Evolutionary conservation across 768 basidiomycete genomes (phyloP), one percentile per base, ranked within the genome.

Genomic region (Sutorius australiensis): DNA sequence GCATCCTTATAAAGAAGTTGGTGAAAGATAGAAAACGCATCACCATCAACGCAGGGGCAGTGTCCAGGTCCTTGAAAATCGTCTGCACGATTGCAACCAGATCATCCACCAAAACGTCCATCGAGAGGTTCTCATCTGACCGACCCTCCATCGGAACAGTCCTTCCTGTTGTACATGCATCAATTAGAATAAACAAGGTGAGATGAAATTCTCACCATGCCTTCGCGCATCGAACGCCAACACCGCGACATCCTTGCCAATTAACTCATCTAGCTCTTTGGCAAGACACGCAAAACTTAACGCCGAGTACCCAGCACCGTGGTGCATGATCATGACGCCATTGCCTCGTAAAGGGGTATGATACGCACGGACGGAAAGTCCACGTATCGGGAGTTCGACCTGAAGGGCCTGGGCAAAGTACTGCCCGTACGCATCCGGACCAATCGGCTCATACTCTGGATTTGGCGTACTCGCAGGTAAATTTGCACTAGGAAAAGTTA

Each of bases 281-380:
- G 95, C 92, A 52, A 97, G 77, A 62, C 84, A 86, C 2, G 97
- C 94, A 67, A 95, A 99, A 58, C 83, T 90, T 55, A 98, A 74
- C 0, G 84, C 97, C 0, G 87, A 86, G 65, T 92, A 92, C 13
- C 97, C 97, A 0, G 92, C 95, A 1, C 97, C 97, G 61, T 99
- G 95, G 62, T 97, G 94, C 71, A 91, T 95, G 6, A 98, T 79
- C 67, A 98, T 80, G 3, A 95, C 82, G 0, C 87, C 85, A 16
- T 76, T 77, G 0, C 58, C 62, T 17, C 51, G 57, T 2, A 93
- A 83, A 1, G 87, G 80, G 0, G 91, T 88, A 66, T 95, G 89
- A 70, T 98, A 97, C 10, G 84, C 86, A 30, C 95, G 78, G 60
- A 84, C 81, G 44, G 87, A 83, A 5, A 92, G 80, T 17, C 74